A percentile compares a stretch with the other conserved stretches of the same genome.
phyloP scores from a whole-genome alignment of 2,329 filamentous ascomycete species.

The Ilyonectria mors-panacis region DNA sequence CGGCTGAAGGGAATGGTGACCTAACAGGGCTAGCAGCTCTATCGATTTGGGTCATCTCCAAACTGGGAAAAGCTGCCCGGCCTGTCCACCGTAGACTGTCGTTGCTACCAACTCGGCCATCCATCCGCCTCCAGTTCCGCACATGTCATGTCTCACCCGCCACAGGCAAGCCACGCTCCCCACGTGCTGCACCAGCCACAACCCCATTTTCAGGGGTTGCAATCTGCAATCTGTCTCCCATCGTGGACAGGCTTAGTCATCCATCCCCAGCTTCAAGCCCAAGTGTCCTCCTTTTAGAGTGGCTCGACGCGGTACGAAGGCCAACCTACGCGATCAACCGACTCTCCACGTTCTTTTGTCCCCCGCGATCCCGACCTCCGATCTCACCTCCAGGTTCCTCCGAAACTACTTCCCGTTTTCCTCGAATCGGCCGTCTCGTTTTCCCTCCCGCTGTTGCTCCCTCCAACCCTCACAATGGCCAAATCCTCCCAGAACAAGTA shows the following conservation, averaged over 20 bases:
- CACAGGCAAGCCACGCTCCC: conserved; percentile 8
- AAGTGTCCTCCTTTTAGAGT: conserved; percentile 46
- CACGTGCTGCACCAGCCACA: conserved; percentile 38
- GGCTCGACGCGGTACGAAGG: conserved; percentile 44
- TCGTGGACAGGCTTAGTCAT: conserved; percentile 37
- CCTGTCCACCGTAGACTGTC: conserved; percentile 1
- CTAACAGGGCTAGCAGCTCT: not conserved
- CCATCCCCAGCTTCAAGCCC: conserved; percentile 30
- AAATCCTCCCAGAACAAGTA: conserved; percentile 78
- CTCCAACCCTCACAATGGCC: conserved; percentile 59
- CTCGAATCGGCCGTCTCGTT: conserved; percentile 19
- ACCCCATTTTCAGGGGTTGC: conserved; percentile 39
- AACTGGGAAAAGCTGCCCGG: conserved; percentile 14
- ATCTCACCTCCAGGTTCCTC: conserved; percentile 9
- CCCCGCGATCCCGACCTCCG: conserved; percentile 22
- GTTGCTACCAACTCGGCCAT: conserved; percentile 6
- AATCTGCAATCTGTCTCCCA: conserved; percentile 45
- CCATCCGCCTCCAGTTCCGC: not conserved
- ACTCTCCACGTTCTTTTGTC: conserved; percentile 47
- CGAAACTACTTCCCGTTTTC: not conserved
- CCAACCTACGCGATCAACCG: conserved; percentile 42
- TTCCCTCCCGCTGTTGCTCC: conserved; percentile 3
- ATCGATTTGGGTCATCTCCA: conserved; percentile 1
- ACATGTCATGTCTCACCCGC: not conserved
- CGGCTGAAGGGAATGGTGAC: not conserved